Base-by-base conservation (phyloP, 805 yeast species). In the Myxozyma udenii region DNA sequence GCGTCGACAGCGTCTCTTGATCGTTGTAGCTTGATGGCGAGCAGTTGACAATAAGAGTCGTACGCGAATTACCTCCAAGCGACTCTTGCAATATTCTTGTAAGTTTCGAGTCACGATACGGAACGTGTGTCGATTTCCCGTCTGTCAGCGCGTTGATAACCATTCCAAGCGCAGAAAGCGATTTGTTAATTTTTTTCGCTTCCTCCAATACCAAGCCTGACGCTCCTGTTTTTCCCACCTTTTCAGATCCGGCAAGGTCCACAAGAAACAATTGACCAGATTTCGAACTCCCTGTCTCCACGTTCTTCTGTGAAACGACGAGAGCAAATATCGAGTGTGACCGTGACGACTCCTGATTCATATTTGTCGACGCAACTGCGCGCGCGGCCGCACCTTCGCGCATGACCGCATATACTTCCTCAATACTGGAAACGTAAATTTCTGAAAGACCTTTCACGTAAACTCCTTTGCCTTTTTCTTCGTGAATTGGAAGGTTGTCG, bases 211-310 rank as follows among this genome's bases (percentile, higher is more conserved):
- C 75, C 60, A 80, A 80, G 1, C 93, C 93, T 0, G 79, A 68
- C 0, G 90, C 91, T 2, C 93, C 91, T 0, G 93, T 80, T 57
- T 81, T 84, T 51, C 81, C 80, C 35, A 83, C 80, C 65, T 82
- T 85, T 66, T 90, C 96, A 21, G 91, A 83, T 4, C 96, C 95
- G 0, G 95, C 95, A 57, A 88, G 73, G 68, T 88, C 96, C 11
- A 87, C 91, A 33, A 88, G 67, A 61, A 82, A 84, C 53, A 88
- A 72, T 52, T 78, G 80, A 3, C 89, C 83, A 35, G 75, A 72
- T 64, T 79, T 84, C 19, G 78, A 72, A 4, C 79, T 74, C 12
- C 85, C 86, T n/a, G 76, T 73, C 2, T 68, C 68, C 18, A 73
- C 55, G 60, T 78, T 75, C 62, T 78, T 79, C 62, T 85, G 91